Conservation (phyloP, 768 basidiomycete genomes). For the Leccinum fibrillosum region DNA sequence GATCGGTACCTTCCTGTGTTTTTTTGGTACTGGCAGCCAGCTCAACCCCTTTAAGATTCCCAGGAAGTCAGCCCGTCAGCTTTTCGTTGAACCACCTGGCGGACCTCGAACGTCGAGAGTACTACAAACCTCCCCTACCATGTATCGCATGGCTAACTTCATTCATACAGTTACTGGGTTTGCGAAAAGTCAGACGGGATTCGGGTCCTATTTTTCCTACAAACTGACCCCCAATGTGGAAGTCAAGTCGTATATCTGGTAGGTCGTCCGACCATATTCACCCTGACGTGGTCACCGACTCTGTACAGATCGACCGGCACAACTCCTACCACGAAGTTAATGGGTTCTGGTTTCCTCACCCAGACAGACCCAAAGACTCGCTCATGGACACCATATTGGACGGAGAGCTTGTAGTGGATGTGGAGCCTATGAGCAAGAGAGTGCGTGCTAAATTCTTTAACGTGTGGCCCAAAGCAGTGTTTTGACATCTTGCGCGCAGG, state of each 20-base stretch:
- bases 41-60: slow-evolving; percentile 58
- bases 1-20: slow-evolving; percentile 47
- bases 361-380: slow-evolving; percentile 63
- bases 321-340: slow-evolving; percentile 74
- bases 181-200: slow-evolving; percentile 98
- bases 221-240: slow-evolving; percentile 49
- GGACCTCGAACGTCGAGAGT: slow-evolving; percentile 85
- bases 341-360: slow-evolving; percentile 89
- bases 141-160: slow-evolving; percentile 12
- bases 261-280: slow-evolving; percentile 26
- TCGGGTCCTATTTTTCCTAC: slow-evolving; percentile 81
- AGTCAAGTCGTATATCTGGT: slow-evolving; percentile 76
- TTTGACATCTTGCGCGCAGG: slow-evolving; percentile 40
- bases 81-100: slow-evolving; percentile 69
- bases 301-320: slow-evolving; percentile 85
- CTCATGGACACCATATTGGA: slow-evolving; percentile 83
- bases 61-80: slow-evolving; percentile 94
- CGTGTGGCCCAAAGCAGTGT: background rate
- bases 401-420: slow-evolving; percentile 91
- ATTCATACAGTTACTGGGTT: slow-evolving; percentile 82
- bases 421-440: slow-evolving; percentile 68
- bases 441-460: slow-evolving; percentile 40
- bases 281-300: slow-evolving; percentile 6
- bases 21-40: slow-evolving; percentile 2
- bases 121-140: slow-evolving; percentile 7